Base-by-base conservation (phyloP, 345 rosid species). In the Chamaenerion angustifolium region DNA sequence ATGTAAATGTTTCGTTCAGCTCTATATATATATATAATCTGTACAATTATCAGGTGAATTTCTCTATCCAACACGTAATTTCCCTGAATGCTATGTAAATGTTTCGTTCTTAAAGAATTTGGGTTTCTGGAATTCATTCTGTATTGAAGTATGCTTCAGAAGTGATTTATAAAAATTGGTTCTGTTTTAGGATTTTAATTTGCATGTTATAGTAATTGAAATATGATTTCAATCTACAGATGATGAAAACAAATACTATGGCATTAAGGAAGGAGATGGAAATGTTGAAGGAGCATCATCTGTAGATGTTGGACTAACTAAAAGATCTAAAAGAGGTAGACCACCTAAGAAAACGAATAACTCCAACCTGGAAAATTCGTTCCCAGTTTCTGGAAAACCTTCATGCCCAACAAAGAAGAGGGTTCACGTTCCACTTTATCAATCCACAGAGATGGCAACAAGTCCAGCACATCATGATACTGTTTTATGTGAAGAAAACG, bases 401-500 rank as follows among this genome's bases (percentile, higher is more conserved):
- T 78, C 96, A 41, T 92, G 78, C 47, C 96, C 85, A 5, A 64
- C 82, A 37, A 92, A 74, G 72, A 87, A 92, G 74, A 82, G 96
- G 67, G 85, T 92, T 54, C 98, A 86, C 64, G 85, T 86, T 48
- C 64, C 80, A 13, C 85, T 61, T 63, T 62, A 65, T 75, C 68
- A 64, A 11, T 57, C 74, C 66, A 42, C 72, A n/a, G 75, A 67
- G 63, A 60, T 68, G 25, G 54, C 66, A 14, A 16, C 59, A 14
- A 65, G 42, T 51, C 43, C 65, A 48, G 51, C 48, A 35, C 71
- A 73, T 45, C 54, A 47, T 14, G 56, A 53, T 41, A 59, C 35
- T 35, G 51, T 56, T 16, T 8, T 46, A 25, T 62, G 56, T 43
- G 75, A 50, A 43, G 61, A 23, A 11, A 42, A 14, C 3, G 51